Conservation (phyloP, 179 eudicot genomes). For the Corrigiola litoralis region DNA sequence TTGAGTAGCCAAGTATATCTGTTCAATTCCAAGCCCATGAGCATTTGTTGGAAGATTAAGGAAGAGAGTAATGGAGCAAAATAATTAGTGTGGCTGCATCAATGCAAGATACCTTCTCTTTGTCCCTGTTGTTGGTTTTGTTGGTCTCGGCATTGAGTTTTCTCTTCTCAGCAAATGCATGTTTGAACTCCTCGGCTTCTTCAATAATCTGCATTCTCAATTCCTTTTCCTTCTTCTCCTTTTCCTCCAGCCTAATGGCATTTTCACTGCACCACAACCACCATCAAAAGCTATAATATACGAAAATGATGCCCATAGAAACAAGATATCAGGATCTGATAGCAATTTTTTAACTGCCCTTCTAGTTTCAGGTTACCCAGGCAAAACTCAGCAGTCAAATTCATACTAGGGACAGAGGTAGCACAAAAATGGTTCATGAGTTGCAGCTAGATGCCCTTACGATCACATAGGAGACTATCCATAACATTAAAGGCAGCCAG, state of each 20-base stretch:
- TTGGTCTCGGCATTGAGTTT: conserved; percentile 60
- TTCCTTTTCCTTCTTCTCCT: conserved; percentile 86
- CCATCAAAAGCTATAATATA: not conserved
- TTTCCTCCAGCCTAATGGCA: conserved; percentile 75
- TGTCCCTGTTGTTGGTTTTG: conserved; percentile 70
- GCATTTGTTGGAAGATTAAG: not conserved
- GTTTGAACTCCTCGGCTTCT: conserved; percentile 87
- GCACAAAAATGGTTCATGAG: too few relatives aligned
- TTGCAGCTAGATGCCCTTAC: too few relatives aligned
- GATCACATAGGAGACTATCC: too few relatives aligned
- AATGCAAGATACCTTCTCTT: conserved; percentile 62
- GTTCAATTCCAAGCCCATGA: conserved; percentile 12
- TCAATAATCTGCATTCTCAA: conserved; percentile 69
- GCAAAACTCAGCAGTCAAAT: too few relatives aligned
- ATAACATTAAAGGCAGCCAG: too few relatives aligned
- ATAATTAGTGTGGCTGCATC: not conserved
- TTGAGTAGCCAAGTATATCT: conserved; percentile 64
- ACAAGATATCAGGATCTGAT: not conserved
- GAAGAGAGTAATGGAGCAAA: not conserved
- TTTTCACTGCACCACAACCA: conserved; percentile 55
- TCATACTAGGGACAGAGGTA: too few relatives aligned
- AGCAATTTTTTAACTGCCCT: not conserved
- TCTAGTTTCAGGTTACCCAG: not conserved
- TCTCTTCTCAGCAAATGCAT: conserved; percentile 70
- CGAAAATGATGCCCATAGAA: not conserved